A percentile compares a stretch with the other conserved stretches of the same genome.
These are phyloP conservation scores for Rhodotorula sp. DNA, from an alignment of 1,284 basidiomycete species.

Conservation along the genomic window DNA sequence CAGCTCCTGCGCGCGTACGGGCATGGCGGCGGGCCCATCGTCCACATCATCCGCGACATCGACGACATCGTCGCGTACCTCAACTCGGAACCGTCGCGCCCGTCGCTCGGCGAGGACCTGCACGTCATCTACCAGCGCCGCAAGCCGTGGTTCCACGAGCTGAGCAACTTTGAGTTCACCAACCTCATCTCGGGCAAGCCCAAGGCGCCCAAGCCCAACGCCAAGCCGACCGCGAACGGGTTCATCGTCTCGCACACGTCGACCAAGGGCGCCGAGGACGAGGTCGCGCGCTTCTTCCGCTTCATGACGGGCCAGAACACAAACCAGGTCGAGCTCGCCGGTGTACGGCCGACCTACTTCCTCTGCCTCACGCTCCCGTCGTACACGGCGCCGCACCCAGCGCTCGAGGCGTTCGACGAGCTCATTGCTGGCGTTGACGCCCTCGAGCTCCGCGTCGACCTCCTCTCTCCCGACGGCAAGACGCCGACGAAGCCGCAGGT, in stretches of 20 bases:
- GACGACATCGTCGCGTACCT: constrained; percentile 77
- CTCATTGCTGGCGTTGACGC: constrained; percentile 73
- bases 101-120: constrained; percentile 83
- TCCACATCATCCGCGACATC: constrained; percentile 70
- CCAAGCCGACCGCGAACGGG: constrained; percentile 38
- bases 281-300: constrained; percentile 70
- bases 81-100: constrained; percentile 69
- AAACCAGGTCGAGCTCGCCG: constrained; percentile 58
- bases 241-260: constrained; percentile 42
- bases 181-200: constrained; percentile 63
- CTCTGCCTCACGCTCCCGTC: constrained; percentile 90
- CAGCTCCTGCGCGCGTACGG: constrained; percentile 71
- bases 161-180: constrained; percentile 79
- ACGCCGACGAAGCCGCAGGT: constrained; percentile 59
- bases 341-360: constrained; percentile 77
- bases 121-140: constrained; percentile 79
- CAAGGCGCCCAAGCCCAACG: constrained; percentile 25
- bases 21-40: constrained; percentile 62
- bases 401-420: constrained; percentile 58
- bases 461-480: constrained; percentile 64
- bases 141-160: constrained; percentile 84
- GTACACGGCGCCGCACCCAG: constrained; percentile 67
- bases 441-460: constrained; percentile 88
- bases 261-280: constrained; percentile 48
- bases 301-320: constrained; percentile 77